These are phyloP conservation scores for Lasiodiplodia hormozganensis DNA, from an alignment of 2,329 filamentous ascomycete species.

Conservation along the genomic window DNA sequence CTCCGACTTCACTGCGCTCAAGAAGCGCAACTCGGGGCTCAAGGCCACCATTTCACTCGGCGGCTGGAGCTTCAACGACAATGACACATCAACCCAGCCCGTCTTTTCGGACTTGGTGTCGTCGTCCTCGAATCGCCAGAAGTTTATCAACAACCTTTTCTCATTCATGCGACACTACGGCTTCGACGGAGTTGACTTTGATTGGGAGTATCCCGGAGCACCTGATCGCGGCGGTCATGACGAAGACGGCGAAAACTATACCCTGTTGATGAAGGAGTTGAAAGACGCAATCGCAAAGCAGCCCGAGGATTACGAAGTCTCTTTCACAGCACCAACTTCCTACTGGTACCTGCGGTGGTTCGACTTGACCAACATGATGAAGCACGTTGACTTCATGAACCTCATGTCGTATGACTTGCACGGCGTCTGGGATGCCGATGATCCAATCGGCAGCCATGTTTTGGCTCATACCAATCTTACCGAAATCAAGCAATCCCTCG, in stretches of 20 bases:
- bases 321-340: conserved; percentile 37
- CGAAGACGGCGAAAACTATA: conserved; percentile 42
- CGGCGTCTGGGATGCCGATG: conserved; percentile 48
- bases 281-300: conserved; percentile 32
- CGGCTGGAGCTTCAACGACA: conserved; percentile 53
- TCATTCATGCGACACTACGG: conserved; percentile 51
- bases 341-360: conserved; percentile 40
- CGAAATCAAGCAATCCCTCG: conserved; percentile 51
- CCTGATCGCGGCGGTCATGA: conserved; percentile 47
- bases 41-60: conserved; percentile 51
- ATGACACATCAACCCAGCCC: conserved; percentile 32
- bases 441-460: conserved; percentile 43
- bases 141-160: conserved; percentile 48
- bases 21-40: conserved; percentile 38
- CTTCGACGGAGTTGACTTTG: conserved; percentile 53
- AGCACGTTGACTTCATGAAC: conserved; percentile 51
- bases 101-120: conserved; percentile 46
- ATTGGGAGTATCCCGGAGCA: conserved; percentile 14
- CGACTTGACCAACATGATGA: conserved; percentile 36
- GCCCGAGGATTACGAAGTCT: conserved; percentile 32
- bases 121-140: conserved; percentile 36
- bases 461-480: conserved; percentile 56
- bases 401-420: conserved; percentile 55
- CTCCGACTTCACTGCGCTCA: conserved; percentile 41
- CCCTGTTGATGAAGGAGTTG: conserved; percentile 36